Evolutionary conservation across 2,329 filamentous ascomycete genomes (phyloP), one percentile per base, ranked within the genome.

Genomic region (Camillea tinctor): DNA sequence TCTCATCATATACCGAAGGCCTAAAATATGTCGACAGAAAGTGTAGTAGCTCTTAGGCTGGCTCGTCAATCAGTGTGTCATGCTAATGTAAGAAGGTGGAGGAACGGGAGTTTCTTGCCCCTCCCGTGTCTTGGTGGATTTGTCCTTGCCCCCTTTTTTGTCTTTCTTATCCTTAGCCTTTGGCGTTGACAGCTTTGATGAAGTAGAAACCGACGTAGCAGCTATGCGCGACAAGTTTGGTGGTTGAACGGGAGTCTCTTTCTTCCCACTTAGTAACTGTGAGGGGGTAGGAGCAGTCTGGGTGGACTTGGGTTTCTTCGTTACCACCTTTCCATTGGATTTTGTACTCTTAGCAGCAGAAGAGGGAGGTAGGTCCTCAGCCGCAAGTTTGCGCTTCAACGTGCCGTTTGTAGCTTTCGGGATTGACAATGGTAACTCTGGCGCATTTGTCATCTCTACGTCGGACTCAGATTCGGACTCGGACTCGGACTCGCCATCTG

Each of bases 401-500:
- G 66, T 60, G 24, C 61, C 66, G 36, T 67, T 66, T 40, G 23
- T 30, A 23, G 52, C 54, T 36, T 60, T 36, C 5, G 60, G 26
- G 4, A 64, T 62, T 53, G 70, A 56, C 2, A 68, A 55, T 15
- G 70, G 49, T 9, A 63, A 52, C n/a, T 65, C 57, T n/a, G 79
- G 69, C 1, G 76, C 76, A 24, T 78, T 74, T 0, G 67, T 64
- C 80, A 82, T 81, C 62, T 81, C 79, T 5, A 76, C 72, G 59
- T 79, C 79, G 4, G 76, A 26, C 4, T 26, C 26, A 11, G 26
- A 77, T 17, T 81, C 79, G 13, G 72, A 26, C 4, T 26, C 26
- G 26, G 26, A 77, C 17, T 81, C 79, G 13, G 72, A 74, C 20
- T 79, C 80, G 17, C 36, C n/a, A 44, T 44, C 36, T 44, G 36